Evolutionary conservation across 2,329 filamentous ascomycete species (phyloP).

Genomic region (Colletotrichum scovillei): DNA sequence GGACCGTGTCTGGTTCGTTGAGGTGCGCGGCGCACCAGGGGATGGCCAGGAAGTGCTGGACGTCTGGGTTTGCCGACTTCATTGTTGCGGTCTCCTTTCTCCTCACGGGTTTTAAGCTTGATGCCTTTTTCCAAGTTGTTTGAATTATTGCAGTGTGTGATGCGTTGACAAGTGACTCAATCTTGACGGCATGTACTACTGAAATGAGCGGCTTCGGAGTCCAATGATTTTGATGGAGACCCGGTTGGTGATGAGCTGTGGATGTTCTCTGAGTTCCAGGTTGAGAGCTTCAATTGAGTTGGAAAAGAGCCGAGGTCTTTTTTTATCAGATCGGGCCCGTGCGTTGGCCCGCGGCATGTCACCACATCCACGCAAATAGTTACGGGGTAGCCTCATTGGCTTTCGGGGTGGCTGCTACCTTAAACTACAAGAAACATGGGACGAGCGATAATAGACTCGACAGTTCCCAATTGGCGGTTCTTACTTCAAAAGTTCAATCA

Average conservation of each 20-base stretch:
- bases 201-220: background rate
- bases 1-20: slow-evolving; percentile 40
- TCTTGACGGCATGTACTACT: background rate
- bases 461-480: background rate
- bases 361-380: background rate
- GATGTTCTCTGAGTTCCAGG: background rate
- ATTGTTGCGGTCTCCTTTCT: background rate
- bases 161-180: too few species aligned
- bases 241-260: background rate
- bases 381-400: background rate
- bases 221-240: background rate
- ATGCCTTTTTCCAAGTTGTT: too few species aligned
- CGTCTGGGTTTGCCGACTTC: slow-evolving; percentile 28
- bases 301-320: slow-evolving; percentile 2
- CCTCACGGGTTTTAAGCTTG: background rate
- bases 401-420: background rate
- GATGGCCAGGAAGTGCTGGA: slow-evolving; percentile 47
- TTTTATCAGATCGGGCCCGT: background rate
- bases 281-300: background rate
- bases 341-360: background rate
- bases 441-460: background rate
- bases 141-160: background rate
- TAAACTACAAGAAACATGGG: background rate
- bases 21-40: slow-evolving; percentile 51
- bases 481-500: background rate